A percentile compares a stretch with the other conserved stretches of the same genome.
These are phyloP conservation scores for Hymenoscyphus repandus DNA, from an alignment of 2,329 filamentous ascomycete genomes.

Conservation along the genomic window DNA sequence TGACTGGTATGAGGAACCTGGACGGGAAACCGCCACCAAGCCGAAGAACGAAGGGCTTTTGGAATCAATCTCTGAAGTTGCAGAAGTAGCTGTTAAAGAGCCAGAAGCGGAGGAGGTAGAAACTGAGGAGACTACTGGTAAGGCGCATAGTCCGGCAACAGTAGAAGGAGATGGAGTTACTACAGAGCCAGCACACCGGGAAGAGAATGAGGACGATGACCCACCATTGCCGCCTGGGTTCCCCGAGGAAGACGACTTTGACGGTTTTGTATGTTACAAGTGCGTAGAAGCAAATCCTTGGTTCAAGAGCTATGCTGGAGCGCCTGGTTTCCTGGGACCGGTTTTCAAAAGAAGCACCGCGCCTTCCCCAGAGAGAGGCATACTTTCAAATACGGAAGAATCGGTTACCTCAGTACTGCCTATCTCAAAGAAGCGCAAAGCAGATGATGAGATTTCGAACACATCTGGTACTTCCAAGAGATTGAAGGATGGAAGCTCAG, in stretches of 20 bases:
- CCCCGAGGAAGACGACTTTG: slow-evolving; percentile 82
- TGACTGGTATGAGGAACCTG: slow-evolving; percentile 58
- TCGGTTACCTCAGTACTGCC: slow-evolving; percentile 11
- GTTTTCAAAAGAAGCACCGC: slow-evolving; percentile 47
- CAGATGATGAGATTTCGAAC: slow-evolving; percentile 37
- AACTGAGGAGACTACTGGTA: slow-evolving; percentile 25
- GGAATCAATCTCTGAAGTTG: slow-evolving; percentile 46
- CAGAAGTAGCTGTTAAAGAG: slow-evolving; percentile 32
- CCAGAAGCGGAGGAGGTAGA: slow-evolving; percentile 9
- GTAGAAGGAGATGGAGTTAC: background rate
- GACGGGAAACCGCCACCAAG: slow-evolving; percentile 33
- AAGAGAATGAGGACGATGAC: slow-evolving; percentile 48
- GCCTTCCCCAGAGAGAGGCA: slow-evolving; percentile 28
- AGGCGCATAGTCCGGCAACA: too few species aligned
- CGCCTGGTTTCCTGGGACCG: slow-evolving; percentile 71
- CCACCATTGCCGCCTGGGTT: slow-evolving; percentile 77
- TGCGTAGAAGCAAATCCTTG: slow-evolving; percentile 84
- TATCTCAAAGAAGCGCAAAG: slow-evolving; percentile 60
- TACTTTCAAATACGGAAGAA: slow-evolving; percentile 22
- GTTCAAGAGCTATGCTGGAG: slow-evolving; percentile 83
- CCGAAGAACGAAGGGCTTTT: slow-evolving; percentile 33
- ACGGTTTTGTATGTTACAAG: slow-evolving; percentile 88
- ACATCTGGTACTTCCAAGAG: slow-evolving; percentile 44
- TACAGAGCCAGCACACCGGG: slow-evolving; percentile 32
- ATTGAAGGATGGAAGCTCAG: slow-evolving; percentile 33